These are phyloP conservation scores for Hypoxylon fuscum DNA, from an alignment of 495 filamentous ascomycete genomes.

Conservation along the genomic window DNA sequence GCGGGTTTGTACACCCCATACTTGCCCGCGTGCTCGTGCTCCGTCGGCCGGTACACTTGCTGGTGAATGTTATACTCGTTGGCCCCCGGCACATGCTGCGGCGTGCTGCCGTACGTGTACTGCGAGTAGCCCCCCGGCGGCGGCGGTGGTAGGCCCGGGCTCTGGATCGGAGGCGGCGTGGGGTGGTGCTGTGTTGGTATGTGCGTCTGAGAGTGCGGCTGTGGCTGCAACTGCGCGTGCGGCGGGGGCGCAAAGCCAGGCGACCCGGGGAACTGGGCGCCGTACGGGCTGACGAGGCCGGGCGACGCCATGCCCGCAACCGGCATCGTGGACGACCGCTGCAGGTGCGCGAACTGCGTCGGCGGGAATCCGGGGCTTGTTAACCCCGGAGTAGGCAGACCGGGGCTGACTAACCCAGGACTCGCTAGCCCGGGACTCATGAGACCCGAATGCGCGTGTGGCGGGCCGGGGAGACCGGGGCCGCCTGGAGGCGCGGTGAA, in stretches of 20 bases:
- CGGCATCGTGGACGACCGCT: conserved; percentile 56
- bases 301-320: conserved; percentile 40
- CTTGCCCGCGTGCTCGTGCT: conserved; percentile 60
- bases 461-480: conserved; percentile 50
- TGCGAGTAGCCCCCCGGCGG: conserved; percentile 64
- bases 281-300: conserved; percentile 49
- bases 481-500: conserved; percentile 48
- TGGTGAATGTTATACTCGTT: conserved; percentile 74
- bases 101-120: conserved; percentile 59
- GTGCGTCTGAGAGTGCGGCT: too few species aligned
- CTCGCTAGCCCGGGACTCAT: conserved; percentile 27
- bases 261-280: conserved; percentile 49
- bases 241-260: conserved; percentile 47
- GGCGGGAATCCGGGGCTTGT: conserved; percentile 50
- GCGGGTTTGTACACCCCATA: conserved; percentile 55
- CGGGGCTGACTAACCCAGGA: conserved; percentile 47
- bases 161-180: conserved; percentile 38
- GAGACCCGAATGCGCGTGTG: conserved; percentile 38
- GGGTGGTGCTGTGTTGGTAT: conserved; percentile 45
- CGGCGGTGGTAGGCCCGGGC: conserved; percentile 42
- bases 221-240: conserved; percentile 8
- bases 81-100: conserved; percentile 38
- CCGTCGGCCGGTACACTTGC: conserved; percentile 80
- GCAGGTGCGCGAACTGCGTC: conserved; percentile 46
- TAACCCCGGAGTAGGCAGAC: conserved; percentile 51